These are phyloP conservation scores for Babesia divergens DNA, from an alignment of 169 alveolate genomes.

Conservation along the genomic window DNA sequence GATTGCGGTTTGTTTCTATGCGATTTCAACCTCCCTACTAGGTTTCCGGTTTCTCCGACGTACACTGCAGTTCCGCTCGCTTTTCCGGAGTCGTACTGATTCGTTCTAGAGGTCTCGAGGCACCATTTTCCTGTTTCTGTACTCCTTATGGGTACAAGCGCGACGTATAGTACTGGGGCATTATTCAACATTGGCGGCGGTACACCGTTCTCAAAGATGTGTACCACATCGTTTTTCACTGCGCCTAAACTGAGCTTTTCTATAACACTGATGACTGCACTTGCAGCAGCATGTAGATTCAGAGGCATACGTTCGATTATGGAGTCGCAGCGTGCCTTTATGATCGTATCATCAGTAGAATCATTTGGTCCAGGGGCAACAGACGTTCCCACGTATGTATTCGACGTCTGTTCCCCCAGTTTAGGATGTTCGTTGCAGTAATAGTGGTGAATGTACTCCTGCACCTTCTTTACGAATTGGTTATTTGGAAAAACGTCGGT, in stretches of 20 bases:
- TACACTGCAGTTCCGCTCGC: slow-evolving; percentile 14
- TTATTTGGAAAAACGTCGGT: neutral
- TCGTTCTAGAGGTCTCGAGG: neutral
- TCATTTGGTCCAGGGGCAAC: neutral
- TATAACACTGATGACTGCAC: neutral
- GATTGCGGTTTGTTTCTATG: slow-evolving; percentile 26
- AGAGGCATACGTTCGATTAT: neutral
- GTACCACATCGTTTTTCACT: slow-evolving; percentile 2
- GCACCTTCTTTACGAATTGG: neutral
- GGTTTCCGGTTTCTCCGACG: slow-evolving; percentile 60
- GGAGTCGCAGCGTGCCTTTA: neutral
- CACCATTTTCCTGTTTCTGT: neutral
- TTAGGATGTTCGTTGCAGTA: neutral
- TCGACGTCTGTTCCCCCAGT: neutral
- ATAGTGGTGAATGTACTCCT: neutral
- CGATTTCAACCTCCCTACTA: slow-evolving; percentile 21
- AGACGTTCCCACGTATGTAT: neutral
- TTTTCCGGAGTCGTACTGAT: neutral
- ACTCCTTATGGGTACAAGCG: slow-evolving; percentile 15
- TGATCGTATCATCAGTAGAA: neutral
- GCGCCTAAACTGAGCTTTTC: neutral
- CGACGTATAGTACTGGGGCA: slow-evolving; percentile 32
- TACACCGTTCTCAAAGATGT: slow-evolving; percentile 8
- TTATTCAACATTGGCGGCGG: slow-evolving; percentile 54
- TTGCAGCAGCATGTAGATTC: neutral